phyloP scores from a whole-genome alignment of 2,329 filamentous ascomycete genomes.

The Hymenoscyphus fructigenus region DNA sequence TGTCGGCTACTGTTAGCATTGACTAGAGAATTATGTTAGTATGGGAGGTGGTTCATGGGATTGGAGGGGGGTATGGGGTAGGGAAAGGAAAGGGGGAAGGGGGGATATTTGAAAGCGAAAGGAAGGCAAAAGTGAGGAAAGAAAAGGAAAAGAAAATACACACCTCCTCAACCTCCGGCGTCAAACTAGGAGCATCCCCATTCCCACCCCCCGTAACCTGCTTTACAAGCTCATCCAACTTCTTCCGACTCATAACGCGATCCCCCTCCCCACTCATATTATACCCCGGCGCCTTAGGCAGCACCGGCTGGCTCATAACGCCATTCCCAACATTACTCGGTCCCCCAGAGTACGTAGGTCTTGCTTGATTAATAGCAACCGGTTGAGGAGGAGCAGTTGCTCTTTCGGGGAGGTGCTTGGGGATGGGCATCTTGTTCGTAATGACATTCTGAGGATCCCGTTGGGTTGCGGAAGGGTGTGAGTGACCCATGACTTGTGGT shows the following conservation, averaged over 20 bases:
- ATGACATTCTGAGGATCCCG: constrained; percentile 31
- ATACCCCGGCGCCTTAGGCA: constrained; percentile 78
- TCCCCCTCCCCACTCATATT: constrained; percentile 90
- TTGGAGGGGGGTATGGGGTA: neutral
- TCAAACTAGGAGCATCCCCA: constrained; percentile 68
- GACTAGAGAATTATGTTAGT: constrained; percentile 52
- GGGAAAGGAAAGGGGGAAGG: neutral
- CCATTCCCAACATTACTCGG: constrained; percentile 72
- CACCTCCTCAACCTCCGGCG: constrained; percentile 95
- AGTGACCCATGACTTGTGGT: constrained; percentile 36
- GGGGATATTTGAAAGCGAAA: neutral
- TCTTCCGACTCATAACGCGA: constrained; percentile 94
- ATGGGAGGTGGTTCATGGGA: neutral
- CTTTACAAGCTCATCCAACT: constrained; percentile 89
- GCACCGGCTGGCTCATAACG: constrained; percentile 82
- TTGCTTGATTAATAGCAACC: constrained; percentile 67
- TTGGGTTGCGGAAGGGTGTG: constrained; percentile 27
- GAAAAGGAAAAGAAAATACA: constrained; percentile 32
- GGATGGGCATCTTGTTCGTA: constrained; percentile 37
- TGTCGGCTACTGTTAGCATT: constrained; percentile 84
- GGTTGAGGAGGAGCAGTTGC: constrained; percentile 70
- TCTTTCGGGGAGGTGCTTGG: constrained; percentile 70
- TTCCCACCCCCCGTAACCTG: constrained; percentile 84
- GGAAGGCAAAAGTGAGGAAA: neutral
- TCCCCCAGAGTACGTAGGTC: constrained; percentile 83